These are phyloP conservation scores for Chlamydomonas applanata DNA, from an alignment of 139 green algal species.

Conservation along the genomic window DNA sequence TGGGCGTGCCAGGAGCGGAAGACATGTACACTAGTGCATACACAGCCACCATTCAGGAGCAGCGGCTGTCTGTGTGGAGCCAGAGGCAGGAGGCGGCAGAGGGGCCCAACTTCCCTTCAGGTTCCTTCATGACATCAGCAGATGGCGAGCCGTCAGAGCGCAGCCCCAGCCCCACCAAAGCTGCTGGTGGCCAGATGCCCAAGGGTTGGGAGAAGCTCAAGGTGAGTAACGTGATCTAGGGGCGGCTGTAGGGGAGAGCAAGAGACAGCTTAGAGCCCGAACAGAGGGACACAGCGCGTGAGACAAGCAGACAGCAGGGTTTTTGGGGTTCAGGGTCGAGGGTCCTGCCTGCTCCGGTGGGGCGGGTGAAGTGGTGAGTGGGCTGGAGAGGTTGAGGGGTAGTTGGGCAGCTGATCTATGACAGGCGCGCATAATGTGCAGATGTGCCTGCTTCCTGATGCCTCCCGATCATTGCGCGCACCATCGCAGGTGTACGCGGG, in stretches of 20 bases:
- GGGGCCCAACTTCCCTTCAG: neutral
- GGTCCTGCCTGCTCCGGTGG: too few relatives aligned
- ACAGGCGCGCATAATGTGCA: too few relatives aligned
- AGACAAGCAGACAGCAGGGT: too few relatives aligned
- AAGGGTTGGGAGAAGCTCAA: constrained; percentile 10
- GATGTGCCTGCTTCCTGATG: too few relatives aligned
- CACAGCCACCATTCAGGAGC: constrained; percentile 1
- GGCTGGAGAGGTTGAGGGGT: too few relatives aligned
- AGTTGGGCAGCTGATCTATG: too few relatives aligned
- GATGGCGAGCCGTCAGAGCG: neutral
- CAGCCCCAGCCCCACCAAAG: neutral
- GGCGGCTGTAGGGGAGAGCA: neutral
- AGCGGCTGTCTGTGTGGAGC: neutral
- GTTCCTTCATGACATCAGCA: neutral
- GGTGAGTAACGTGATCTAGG: neutral
- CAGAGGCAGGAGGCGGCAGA: neutral
- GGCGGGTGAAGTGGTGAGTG: too few relatives aligned
- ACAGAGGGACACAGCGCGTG: too few relatives aligned
- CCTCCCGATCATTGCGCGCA: too few relatives aligned
- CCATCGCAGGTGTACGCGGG: neutral
- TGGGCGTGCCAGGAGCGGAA: neutral
- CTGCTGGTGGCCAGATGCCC: neutral
- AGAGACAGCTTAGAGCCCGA: too few relatives aligned
- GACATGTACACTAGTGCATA: neutral
- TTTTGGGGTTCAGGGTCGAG: too few relatives aligned